Evolutionary conservation across 2,329 filamentous ascomycete genomes (phyloP), one percentile per base, ranked within the genome.

Genomic region (Beauveria bassiana): DNA sequence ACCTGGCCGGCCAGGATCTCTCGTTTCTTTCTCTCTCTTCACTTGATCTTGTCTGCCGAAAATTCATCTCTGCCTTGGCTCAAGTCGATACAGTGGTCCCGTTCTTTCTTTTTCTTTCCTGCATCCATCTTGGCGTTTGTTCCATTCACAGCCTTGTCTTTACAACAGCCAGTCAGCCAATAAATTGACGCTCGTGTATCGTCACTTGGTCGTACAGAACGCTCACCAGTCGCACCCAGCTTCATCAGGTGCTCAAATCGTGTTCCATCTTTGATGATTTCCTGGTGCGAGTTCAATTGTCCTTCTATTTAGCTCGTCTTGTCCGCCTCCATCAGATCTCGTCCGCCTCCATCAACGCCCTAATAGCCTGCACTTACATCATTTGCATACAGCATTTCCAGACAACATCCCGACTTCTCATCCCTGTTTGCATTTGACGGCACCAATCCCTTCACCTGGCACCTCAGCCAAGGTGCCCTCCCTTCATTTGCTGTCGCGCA

Each of bases 401-500:
- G 47, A 57, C 54, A 26, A 43, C 54, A 24, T 46, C 54, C 18
- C 54, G 18, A 47, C 24, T 58, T 16, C 12, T 53, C n/a, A 26
- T 4, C 3, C 10, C 26, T 38, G 46, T 38, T 52, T 53, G 58
- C 40, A 60, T 26, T 26, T 7, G 24, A 12, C 43, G 31, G 20
- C 43, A 2, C 24, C 38, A 26, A n/a, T 8, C 9, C 20, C 49
- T 16, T 54, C 51, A 16, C 7, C 38, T 22, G 51, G 51, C 22
- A 42, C 51, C 51, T 10, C 20, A 42, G 22, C 14, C 5, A 42
- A 24, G 51, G 51, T 42, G 55, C 59, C 56, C 31, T 22, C 52
- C 45, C 59, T 50, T 24, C 45, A 49, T 58, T 20, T 58, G 46
- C 26, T 43, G 49, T 64, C 64, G 34, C 45, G 24, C 34, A 38